These are phyloP conservation scores for Prunus armeniaca DNA, from an alignment of 306 rosid genomes.

Conservation along the genomic window DNA sequence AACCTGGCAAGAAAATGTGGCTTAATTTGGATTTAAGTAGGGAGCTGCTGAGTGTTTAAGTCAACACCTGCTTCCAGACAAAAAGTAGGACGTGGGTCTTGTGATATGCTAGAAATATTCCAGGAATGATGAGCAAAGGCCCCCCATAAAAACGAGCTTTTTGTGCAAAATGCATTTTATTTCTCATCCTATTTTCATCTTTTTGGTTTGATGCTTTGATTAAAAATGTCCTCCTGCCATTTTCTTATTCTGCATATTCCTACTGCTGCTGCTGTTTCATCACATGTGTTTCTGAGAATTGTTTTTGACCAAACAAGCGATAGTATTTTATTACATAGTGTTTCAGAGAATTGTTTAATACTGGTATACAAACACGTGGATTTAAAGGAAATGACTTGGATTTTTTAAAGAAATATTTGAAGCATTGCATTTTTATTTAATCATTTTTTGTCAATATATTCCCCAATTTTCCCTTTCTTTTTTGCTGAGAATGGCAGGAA, in stretches of 20 bases:
- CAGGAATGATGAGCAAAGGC: slow-evolving; percentile 46
- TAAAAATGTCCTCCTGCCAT: background rate
- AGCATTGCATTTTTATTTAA: background rate
- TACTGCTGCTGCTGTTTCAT: too few relatives aligned
- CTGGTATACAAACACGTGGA: background rate
- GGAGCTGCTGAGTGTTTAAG: slow-evolving; percentile 36
- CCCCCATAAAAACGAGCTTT: slow-evolving; percentile 41
- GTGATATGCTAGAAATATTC: slow-evolving; percentile 48
- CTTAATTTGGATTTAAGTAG: background rate
- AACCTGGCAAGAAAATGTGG: too few relatives aligned
- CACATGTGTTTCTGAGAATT: too few relatives aligned
- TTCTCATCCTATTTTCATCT: slow-evolving; percentile 7
- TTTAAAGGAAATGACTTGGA: background rate
- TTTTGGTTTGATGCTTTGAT: background rate
- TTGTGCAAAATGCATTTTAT: slow-evolving; percentile 21
- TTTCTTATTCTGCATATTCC: background rate
- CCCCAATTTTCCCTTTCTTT: background rate
- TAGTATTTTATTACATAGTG: too few relatives aligned
- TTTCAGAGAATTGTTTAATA: background rate
- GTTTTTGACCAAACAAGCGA: too few relatives aligned
- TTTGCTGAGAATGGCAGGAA: slow-evolving; percentile 31
- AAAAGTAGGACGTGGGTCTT: slow-evolving; percentile 54
- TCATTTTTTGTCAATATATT: background rate
- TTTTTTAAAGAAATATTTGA: too few relatives aligned
- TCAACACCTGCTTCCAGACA: slow-evolving; percentile 88